These are phyloP conservation scores for Fusarium pseudoanthophilum DNA, from an alignment of 2,329 filamentous ascomycete genomes.

Conservation along the genomic window DNA sequence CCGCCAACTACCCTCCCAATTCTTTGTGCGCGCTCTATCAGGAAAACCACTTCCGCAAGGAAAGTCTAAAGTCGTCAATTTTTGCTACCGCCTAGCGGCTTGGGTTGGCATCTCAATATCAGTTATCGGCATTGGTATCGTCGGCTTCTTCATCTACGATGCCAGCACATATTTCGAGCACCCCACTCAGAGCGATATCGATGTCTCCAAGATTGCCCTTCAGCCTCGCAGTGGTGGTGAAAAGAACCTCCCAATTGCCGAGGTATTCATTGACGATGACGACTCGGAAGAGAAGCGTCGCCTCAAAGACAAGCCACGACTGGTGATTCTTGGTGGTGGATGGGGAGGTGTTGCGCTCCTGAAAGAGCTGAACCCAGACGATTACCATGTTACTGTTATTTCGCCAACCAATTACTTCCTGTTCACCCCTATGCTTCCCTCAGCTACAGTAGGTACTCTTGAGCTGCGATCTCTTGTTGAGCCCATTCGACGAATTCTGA, in stretches of 20 bases:
- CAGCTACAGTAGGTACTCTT: slow-evolving; percentile 94
- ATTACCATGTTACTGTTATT: slow-evolving; percentile 96
- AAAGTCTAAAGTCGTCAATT: slow-evolving; percentile 62
- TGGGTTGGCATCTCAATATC: slow-evolving; percentile 76
- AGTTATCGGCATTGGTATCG: slow-evolving; percentile 73
- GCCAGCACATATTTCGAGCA: slow-evolving; percentile 87
- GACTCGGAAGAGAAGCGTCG: slow-evolving; percentile 76
- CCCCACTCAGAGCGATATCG: slow-evolving; percentile 74
- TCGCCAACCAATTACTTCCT: slow-evolving; percentile 97
- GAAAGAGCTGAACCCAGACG: slow-evolving; percentile 88
- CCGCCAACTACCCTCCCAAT: slow-evolving; percentile 36
- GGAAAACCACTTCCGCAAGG: slow-evolving; percentile 63
- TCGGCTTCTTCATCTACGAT: slow-evolving; percentile 94
- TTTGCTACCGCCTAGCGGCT: slow-evolving; percentile 73
- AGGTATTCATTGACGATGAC: slow-evolving; percentile 88
- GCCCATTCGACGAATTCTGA: slow-evolving; percentile 86
- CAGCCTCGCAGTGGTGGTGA: slow-evolving; percentile 85
- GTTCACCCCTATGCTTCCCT: slow-evolving; percentile 98
- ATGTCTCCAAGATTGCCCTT: slow-evolving; percentile 85
- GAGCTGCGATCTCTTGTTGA: slow-evolving; percentile 92
- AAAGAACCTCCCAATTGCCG: slow-evolving; percentile 93
- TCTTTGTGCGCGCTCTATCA: slow-evolving; percentile 57
- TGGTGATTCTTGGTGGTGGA: slow-evolving; percentile 92
- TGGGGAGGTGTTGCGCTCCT: slow-evolving; percentile 95
- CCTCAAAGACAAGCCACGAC: slow-evolving; percentile 87